Base-by-base conservation (phyloP, 371 early-diverging fungal species). In the Dichotomocladium elegans region DNA sequence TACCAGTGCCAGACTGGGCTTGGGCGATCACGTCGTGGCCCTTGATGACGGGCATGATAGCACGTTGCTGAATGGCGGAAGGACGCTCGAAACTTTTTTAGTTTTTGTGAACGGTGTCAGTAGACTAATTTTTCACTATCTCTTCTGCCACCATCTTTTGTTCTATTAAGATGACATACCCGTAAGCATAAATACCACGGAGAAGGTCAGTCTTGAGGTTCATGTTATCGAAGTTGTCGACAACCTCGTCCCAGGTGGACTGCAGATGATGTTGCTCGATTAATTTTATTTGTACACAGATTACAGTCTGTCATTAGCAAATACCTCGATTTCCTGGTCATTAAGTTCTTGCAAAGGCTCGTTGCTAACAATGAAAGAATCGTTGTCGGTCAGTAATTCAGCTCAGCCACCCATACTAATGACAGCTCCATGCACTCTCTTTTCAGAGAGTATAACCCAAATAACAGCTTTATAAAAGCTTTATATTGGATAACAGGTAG, bases 1-100 rank as follows among this genome's bases (percentile, higher is more conserved):
- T 98, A 63, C 98, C 98, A 45, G 97, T 97, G 74, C 98, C 98
- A 60, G 95, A 95, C 70, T 96, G 94, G 30, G 96, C 95, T 75
- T 96, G 96, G 29, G 94, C 94, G 64, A 93, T 93, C 58, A 95
- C 92, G 79, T 96, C 93, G 60, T 84, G 85, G 26, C 89, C 90
- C 72, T 79, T 81, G 57, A 89, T 71, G 35, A 94, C 90, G 42
- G 92, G 90, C 72, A 86, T 73, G 58, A 95, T 95, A 57, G 94
- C 95, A 67, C 91, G 83, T 64, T 92, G 90, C 76, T 95, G 96
- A 81, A 95, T 93, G 58, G 89, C 82, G 44, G 93, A 92, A 40
- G 94, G 94, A 61, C 85, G 83, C 64, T 93, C 93, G 72, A 92
- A 93, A 80, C 85, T 83, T 50, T 51, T 35, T 26, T 41, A 41